Conservation (phyloP, 2,329 filamentous ascomycete species). For the Fusarium brachygibbosum region DNA sequence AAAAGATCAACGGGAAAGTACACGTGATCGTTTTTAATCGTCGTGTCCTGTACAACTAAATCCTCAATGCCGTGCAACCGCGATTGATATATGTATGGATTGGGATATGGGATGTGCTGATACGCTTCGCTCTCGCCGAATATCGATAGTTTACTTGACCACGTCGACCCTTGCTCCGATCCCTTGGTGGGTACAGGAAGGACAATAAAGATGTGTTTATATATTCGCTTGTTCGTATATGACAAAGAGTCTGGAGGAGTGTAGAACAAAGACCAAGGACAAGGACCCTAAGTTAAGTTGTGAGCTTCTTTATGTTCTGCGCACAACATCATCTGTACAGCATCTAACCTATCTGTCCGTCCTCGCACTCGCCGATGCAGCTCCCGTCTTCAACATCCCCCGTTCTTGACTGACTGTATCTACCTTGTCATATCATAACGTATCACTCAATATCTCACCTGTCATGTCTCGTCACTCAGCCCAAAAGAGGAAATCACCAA, state of each 20-base stretch:
- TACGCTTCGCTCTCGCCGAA: slow-evolving; percentile 37
- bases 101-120: slow-evolving; percentile 13
- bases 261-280: slow-evolving; percentile 5
- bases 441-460: slow-evolving; percentile 10
- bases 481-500: slow-evolving; percentile 11
- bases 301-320: slow-evolving; percentile 4
- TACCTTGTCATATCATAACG: slow-evolving; percentile 3
- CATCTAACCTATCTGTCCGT: neutral
- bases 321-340: neutral
- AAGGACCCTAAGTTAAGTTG: neutral
- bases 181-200: slow-evolving; percentile 4
- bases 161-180: slow-evolving; percentile 34
- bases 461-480: slow-evolving; percentile 8
- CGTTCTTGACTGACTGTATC: neutral
- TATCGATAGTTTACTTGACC: slow-evolving; percentile 25
- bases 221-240: neutral
- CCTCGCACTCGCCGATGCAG: slow-evolving; percentile 40
- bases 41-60: slow-evolving; percentile 1
- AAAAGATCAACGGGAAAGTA: neutral
- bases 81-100: slow-evolving; percentile 16
- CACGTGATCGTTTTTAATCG: slow-evolving; percentile 29
- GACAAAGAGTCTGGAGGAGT: neutral
- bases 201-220: slow-evolving; percentile 7
- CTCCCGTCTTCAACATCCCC: slow-evolving; percentile 1
- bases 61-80: slow-evolving; percentile 20